A percentile compares a stretch with the other conserved stretches of the same genome.
Evolutionary conservation across 1,284 basidiomycete species (phyloP).

Genomic region (Calocybe gambosa): DNA sequence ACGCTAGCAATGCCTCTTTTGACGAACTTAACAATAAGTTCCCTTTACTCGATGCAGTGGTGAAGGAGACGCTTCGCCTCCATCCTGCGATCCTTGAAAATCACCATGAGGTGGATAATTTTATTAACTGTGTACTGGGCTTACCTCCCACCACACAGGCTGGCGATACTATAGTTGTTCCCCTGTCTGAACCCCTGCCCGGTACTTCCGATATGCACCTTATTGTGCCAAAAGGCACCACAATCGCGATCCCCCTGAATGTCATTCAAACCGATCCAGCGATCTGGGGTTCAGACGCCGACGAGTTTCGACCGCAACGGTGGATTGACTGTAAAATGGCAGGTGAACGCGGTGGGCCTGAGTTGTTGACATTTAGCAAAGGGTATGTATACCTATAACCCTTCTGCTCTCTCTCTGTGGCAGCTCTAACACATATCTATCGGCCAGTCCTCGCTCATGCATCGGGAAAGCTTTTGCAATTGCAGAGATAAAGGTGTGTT

Average conservation of each 20-base stretch:
- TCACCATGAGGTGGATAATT: conserved; percentile 41
- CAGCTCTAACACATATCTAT: too few species aligned
- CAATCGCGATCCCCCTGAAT: conserved; percentile 49
- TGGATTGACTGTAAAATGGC: conserved; percentile 41
- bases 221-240: conserved; percentile 49
- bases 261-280: conserved; percentile 47
- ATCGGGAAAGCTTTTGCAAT: conserved; percentile 49
- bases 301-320: conserved; percentile 49
- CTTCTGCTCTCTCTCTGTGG: too few species aligned
- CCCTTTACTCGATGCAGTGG: conserved; percentile 47
- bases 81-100: conserved; percentile 57
- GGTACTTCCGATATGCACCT: conserved; percentile 35
- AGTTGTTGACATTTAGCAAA: conserved; percentile 49
- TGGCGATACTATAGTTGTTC: conserved; percentile 39
- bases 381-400: too few species aligned
- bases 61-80: conserved; percentile 52
- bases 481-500: conserved; percentile 47
- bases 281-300: conserved; percentile 53
- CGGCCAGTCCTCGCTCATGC: conserved; percentile 45
- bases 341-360: conserved; percentile 28
- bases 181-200: conserved; percentile 42
- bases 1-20: conserved; percentile 38
- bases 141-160: conserved; percentile 27
- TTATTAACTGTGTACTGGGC: too few species aligned
- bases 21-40: conserved; percentile 42